phyloP scores from a whole-genome alignment of 1,284 basidiomycete genomes.

The Papiliotrema nemorosa region DNA sequence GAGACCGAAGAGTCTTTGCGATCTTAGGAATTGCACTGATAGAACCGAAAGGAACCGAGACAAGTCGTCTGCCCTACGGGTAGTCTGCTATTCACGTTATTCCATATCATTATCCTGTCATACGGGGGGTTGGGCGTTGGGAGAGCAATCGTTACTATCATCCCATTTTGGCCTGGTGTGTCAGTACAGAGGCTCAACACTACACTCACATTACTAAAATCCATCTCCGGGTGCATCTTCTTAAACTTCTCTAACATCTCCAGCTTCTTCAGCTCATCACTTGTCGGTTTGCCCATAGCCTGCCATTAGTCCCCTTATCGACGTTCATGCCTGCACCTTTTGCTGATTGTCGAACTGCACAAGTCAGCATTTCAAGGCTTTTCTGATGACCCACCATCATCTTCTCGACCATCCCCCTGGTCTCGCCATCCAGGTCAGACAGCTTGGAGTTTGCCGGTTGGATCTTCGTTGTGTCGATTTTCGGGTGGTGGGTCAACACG shows the following conservation, averaged over 20 bases:
- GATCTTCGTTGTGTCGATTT: slow-evolving; percentile 96
- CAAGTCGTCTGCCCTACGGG: too few relatives aligned
- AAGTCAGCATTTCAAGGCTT: not conserved
- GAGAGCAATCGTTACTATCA: too few relatives aligned
- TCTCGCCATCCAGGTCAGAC: slow-evolving; percentile 78
- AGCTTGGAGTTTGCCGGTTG: slow-evolving; percentile 93
- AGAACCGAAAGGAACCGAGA: too few relatives aligned
- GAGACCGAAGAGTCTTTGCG: too few relatives aligned
- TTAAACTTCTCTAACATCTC: slow-evolving; percentile 89
- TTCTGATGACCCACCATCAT: slow-evolving; percentile 80
- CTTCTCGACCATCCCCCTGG: slow-evolving; percentile 96
- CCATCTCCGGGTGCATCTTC: slow-evolving; percentile 83
- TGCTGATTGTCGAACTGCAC: slow-evolving; percentile 92
- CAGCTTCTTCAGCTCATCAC: slow-evolving; percentile 82
- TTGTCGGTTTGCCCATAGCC: slow-evolving; percentile 94
- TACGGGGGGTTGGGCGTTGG: too few relatives aligned
- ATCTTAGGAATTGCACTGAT: too few relatives aligned
- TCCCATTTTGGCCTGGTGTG: too few relatives aligned
- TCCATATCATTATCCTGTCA: too few relatives aligned
- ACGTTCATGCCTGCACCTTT: slow-evolving; percentile 60
- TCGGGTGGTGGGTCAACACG: slow-evolving; percentile 89
- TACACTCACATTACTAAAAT: slow-evolving; percentile 73
- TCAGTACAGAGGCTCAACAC: too few relatives aligned
- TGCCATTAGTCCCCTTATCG: slow-evolving; percentile 40
- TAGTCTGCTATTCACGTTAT: too few relatives aligned